Conservation (phyloP, 352 stramenopile species). For the Pythium pyrilobum region DNA sequence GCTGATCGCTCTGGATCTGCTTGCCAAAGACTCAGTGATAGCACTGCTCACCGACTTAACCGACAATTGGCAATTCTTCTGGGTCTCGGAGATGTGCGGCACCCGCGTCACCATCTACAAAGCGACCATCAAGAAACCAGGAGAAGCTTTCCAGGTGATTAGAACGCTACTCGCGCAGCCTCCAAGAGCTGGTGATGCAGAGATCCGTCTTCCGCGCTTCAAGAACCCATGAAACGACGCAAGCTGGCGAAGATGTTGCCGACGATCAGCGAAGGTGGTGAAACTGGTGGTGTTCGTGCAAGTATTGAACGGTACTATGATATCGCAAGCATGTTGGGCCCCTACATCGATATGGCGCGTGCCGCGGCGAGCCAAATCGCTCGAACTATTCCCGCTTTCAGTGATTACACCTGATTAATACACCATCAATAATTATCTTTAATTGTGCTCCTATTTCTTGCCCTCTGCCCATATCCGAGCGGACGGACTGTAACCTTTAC, state of each 20-base stretch:
- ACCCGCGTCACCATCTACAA: constrained; percentile 18
- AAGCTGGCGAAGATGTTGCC: constrained; percentile 24
- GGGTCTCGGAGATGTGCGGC: constrained; percentile 24
- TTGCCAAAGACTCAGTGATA: constrained; percentile 30
- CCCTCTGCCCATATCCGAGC: no score
- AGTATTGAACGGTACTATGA: constrained; percentile 34
- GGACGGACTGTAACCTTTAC: no score
- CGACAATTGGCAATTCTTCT: constrained; percentile 36
- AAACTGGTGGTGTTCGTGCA: constrained; percentile 18
- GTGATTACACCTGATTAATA: constrained; percentile 7
- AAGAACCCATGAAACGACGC: constrained; percentile 31
- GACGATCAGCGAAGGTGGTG: constrained; percentile 19
- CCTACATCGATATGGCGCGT: constrained; percentile 23
- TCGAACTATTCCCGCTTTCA: constrained; percentile 17
- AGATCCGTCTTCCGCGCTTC: constrained; percentile 24
- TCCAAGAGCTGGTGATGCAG: constrained; percentile 19
- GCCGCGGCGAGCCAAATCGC: constrained; percentile 14
- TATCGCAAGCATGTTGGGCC: constrained; percentile 18
- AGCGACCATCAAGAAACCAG: constrained; percentile 19
- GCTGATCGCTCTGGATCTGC: constrained; percentile 37
- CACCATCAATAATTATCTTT: background rate
- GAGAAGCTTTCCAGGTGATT: constrained; percentile 30
- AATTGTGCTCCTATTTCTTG: background rate
- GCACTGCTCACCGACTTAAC: constrained; percentile 40
- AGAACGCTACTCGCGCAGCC: constrained; percentile 24